Evolutionary conservation across 176 grass and related monocot species (phyloP), one percentile per base, ranked within the genome.

Genomic region (Pontederia crassipes): DNA sequence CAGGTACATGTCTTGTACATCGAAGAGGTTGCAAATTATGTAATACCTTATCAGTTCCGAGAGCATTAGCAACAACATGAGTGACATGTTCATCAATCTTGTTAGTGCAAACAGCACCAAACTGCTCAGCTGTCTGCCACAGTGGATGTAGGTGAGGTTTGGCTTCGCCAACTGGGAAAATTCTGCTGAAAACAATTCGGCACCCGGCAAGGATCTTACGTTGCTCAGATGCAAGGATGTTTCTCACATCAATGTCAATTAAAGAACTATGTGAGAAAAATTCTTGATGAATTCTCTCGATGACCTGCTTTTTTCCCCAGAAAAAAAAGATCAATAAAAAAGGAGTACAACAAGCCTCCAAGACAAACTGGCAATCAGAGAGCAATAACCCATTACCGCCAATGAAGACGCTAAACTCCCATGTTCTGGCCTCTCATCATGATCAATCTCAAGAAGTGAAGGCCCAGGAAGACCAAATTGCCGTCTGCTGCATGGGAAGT

Each of bases 61-160:
- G 87, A 46, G 93, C 92, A 72, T 98, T 84, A 62, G 93, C 93
- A 2, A 98, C 88, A n/a, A 98, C 82, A 83, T 98, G 93, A 55
- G 93, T 98, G 16, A 89, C 93, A 61, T 73, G 75, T 57, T 92
- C 87, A 11, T 98, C 93, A 17, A 92, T 70, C 70, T 86, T 77
- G 54, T 79, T 92, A 3, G 82, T 83, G 81, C 88, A 98, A 9
- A 81, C 65, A 50, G 88, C 93, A 57, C 93, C 93, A 72, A 98
- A 98, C 71, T 89, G 93, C 74, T 98, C 88, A 45, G 93, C 93
- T 47, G 73, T 86, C 79, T 92, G 84, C 93, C 93, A 98, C 24
- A 92, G 54, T 49, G 84, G 88, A 59, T 98, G 93, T 74, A 86
- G 29, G 55, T 92, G 93, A 55, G 81, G 93, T 57, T 88, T 92